Conservation (phyloP, 1,139 yeast species). For the Candida pseudoviswanathii region DNA sequence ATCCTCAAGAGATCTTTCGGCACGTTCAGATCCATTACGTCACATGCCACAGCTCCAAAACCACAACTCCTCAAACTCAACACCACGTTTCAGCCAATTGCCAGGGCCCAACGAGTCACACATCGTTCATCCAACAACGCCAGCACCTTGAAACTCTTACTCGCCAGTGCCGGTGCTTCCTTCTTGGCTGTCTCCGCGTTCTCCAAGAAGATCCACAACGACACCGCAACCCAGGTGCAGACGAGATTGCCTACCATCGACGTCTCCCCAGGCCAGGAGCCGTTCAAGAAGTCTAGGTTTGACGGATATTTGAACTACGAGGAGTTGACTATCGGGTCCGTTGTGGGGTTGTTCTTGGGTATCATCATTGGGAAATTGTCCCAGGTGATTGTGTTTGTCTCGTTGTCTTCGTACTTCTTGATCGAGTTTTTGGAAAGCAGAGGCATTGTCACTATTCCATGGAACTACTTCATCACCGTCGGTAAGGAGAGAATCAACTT, state of each 20-base stretch:
- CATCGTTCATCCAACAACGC: background rate
- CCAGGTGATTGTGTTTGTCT: conserved; percentile 54
- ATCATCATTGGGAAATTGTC: conserved; percentile 67
- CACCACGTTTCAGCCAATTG: background rate
- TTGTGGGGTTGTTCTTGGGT: conserved; percentile 66
- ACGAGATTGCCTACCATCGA: conserved; percentile 7
- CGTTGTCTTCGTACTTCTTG: conserved; percentile 53
- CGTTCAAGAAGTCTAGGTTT: conserved; percentile 23
- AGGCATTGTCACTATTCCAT: conserved; percentile 54
- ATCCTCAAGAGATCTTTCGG: conserved; percentile 10
- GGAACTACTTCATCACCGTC: conserved; percentile 46
- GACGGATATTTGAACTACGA: conserved; percentile 55
- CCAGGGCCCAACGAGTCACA: background rate
- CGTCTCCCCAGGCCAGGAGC: conserved; percentile 4
- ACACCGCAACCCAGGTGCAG: conserved; percentile 10
- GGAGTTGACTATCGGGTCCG: conserved; percentile 69
- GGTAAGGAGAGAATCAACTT: conserved; percentile 52
- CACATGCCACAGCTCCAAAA: background rate
- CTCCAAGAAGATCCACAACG: conserved; percentile 14
- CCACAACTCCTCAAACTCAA: conserved; percentile 4
- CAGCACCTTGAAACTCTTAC: conserved; percentile 13
- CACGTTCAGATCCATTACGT: conserved; percentile 5
- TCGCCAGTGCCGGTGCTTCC: conserved; percentile 16
- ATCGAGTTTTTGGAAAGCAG: conserved; percentile 62
- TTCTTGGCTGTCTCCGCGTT: conserved; percentile 12